These are phyloP conservation scores for Salicornia ramosissima DNA, from an alignment of 148 eudicot genomes.

Conservation along the genomic window DNA sequence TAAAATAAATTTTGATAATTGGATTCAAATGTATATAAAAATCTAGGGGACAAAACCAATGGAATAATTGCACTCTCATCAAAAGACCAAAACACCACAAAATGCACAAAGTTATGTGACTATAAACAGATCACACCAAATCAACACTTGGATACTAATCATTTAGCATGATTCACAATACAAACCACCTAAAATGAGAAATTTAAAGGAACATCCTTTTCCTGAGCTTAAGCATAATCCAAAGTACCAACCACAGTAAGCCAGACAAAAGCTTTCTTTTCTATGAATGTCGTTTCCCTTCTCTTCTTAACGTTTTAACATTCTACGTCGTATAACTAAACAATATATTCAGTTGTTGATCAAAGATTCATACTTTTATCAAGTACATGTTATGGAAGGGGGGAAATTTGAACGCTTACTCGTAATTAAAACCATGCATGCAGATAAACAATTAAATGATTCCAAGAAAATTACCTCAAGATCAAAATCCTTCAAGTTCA, in stretches of 20 bases:
- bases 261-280: not conserved
- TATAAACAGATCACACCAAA: not conserved
- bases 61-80: not conserved
- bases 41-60: not conserved
- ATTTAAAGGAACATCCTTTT: not conserved
- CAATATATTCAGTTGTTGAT: no score
- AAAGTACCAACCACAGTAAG: not conserved
- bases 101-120: not conserved
- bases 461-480: conserved; percentile 13
- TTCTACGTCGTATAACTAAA: no score
- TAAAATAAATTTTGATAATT: not conserved
- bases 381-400: no score
- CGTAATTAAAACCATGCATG: no score
- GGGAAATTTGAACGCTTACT: no score
- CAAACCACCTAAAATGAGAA: not conserved
- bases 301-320: no score
- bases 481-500: conserved; percentile 14
- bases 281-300: no score
- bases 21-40: not conserved
- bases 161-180: not conserved
- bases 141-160: not conserved
- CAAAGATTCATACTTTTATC: no score
- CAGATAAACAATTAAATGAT: not conserved
- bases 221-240: not conserved
- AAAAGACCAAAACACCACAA: not conserved